Base-by-base conservation (phyloP, 495 filamentous ascomycete species). In the Staphylotrichum longicolle region DNA sequence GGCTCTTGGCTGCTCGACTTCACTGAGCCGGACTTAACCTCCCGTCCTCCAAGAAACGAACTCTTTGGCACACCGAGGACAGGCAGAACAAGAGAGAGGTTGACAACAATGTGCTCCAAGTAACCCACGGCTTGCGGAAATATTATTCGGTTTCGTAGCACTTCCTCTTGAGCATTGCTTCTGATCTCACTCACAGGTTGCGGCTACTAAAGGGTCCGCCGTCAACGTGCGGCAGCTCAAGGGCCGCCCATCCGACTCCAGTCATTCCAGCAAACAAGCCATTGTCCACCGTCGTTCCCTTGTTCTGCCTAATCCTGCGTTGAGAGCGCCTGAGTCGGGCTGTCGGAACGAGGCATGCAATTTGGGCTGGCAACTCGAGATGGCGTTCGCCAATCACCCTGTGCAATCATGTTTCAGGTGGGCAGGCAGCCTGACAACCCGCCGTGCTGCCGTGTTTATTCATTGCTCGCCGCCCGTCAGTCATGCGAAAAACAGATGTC, bases 381-480 rank as follows among this genome's bases (percentile, higher is more conserved):
- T 40, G 32, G 40, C 27, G 34, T 57, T 10, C 44, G 45, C 45
- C 55, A 48, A 49, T 32, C 34, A 5, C 15, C 34, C 35, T 6
- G 7, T 51, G 30, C 11, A 42, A 11, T 14, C 30, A n/a, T 32
- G 57, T 52, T 59, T 59, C 57, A 59, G 46, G 47, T 58, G 9
- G 34, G 40, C 39, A 32, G 8, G 37, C 53, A 44, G 40, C 53
- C 39, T n/a, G 54, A 8, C 54, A 41, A 11, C 40, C n/a, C 41
- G 35, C 41, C 40, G 41, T 39, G 12, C 20, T 27, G 20, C 20
- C 20, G 20, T 27, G 20, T 27, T 27, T 27, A 27, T 27, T 27
- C 20, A 27, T 27, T 27, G 20, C 20, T 27, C 20, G 0, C 1
- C 1, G 20, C 20, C 20, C 20, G 20, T 27, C 20, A 14, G 49